Evolutionary conservation across 2,329 filamentous ascomycete species (phyloP).

Genomic region (Coleophoma crateriformis): DNA sequence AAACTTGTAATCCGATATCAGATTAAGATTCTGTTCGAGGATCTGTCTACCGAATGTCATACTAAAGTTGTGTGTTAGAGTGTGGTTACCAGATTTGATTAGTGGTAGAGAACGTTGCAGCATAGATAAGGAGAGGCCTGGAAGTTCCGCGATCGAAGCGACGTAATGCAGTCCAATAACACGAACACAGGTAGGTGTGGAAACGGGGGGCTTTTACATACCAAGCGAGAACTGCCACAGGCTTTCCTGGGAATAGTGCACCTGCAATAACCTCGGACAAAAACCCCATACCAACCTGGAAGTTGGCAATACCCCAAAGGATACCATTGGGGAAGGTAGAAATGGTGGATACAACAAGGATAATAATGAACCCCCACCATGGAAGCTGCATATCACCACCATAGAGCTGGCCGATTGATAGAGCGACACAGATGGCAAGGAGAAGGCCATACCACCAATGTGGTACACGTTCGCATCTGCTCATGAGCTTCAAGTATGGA

Average conservation of each 20-base stretch:
- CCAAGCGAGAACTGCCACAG: conserved; percentile 20
- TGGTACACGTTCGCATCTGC: conserved; percentile 18
- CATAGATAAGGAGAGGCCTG: too few relatives aligned
- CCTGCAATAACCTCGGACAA: conserved; percentile 26
- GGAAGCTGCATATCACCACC: conserved; percentile 22
- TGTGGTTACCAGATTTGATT: too few relatives aligned
- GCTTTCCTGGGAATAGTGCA: conserved; percentile 23
- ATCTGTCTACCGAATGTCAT: conserved; percentile 28
- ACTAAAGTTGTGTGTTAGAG: conserved; percentile 2
- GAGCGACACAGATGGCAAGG: conserved; percentile 17
- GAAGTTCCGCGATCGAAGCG: too few relatives aligned
- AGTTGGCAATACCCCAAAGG: conserved; percentile 24
- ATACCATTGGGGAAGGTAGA: conserved; percentile 27
- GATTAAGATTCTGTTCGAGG: conserved; percentile 28
- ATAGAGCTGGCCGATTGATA: conserved; percentile 23
- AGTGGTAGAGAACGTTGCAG: too few relatives aligned
- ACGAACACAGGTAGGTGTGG: too few relatives aligned
- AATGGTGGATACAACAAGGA: conserved; percentile 17
- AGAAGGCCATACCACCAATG: conserved; percentile 27
- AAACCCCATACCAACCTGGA: conserved; percentile 24
- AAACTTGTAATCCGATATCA: conserved; percentile 30
- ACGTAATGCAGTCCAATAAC: too few relatives aligned
- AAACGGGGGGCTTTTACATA: too few relatives aligned
- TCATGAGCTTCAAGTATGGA: conserved; percentile 26
- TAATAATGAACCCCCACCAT: conserved; percentile 27